These are phyloP conservation scores for Trypanosoma theileri DNA, from an alignment of 208 protist genomes.

Conservation along the genomic window DNA sequence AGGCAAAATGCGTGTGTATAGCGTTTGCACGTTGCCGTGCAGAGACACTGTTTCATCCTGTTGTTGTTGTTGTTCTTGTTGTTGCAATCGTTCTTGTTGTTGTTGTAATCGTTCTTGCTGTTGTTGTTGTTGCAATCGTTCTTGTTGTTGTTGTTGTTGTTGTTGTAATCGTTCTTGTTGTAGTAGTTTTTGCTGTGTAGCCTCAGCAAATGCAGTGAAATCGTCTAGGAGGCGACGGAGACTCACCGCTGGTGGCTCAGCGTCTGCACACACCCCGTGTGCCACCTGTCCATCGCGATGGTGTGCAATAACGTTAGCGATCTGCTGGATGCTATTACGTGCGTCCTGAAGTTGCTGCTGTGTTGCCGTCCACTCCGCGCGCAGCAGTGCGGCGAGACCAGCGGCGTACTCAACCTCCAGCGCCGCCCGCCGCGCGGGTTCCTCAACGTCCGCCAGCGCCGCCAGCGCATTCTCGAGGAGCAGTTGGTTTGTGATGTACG, in stretches of 20 bases:
- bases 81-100: conserved; percentile 8
- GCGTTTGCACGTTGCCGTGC: background rate
- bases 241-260: background rate
- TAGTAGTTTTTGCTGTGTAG: background rate
- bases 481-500: conserved; percentile 28
- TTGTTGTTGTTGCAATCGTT: too few relatives aligned
- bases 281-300: background rate
- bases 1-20: conserved; percentile 43
- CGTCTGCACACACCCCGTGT: too few relatives aligned
- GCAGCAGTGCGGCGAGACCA: conserved; percentile 2
- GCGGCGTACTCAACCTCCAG: conserved; percentile 17
- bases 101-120: background rate
- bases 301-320: conserved; percentile 5
- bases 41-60: background rate
- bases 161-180: conserved; percentile 4
- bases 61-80: background rate
- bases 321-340: background rate
- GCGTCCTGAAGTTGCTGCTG: conserved; percentile 1
- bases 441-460: conserved; percentile 17
- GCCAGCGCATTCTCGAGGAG: conserved; percentile 16
- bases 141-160: conserved; percentile 4
- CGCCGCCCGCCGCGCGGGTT: conserved; percentile 18
- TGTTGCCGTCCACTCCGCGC: background rate
- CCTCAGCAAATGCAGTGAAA: conserved; percentile 2
- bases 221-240: conserved; percentile 2